Evolutionary conservation across 192 early-diverging fungal species (phyloP), one percentile per base, ranked within the genome.

Genomic region (Mortierella alpina): DNA sequence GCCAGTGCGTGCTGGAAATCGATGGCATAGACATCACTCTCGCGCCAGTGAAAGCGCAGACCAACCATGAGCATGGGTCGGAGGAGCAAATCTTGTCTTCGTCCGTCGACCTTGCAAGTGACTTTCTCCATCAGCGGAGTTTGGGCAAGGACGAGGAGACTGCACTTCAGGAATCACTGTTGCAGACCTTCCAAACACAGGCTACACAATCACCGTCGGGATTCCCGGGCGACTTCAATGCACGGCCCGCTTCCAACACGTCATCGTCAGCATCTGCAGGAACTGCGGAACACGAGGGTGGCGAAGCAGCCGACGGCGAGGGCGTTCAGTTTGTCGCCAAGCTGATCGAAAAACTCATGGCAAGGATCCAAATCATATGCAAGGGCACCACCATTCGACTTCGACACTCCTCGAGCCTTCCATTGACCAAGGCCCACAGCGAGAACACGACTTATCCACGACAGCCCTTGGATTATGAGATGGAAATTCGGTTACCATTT

Each of bases 21-120:
- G 85, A 91, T 50, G 92, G 91, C 59, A 79, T 95, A 47, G 81
- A 85, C 13, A 63, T 96, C 15, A 86, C 88, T 8, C 59, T 88
- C 39, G 72, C 75, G 39, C 87, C 89, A 8, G 71, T 74, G 44
- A 54, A 78, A n/a, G 57, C 55, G 1, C 72, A 82, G 59, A 44
- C 59, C 41, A 57, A 59, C 58, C 58, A 86, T 18, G 71, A 78
- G 20, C 78, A 83, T 63, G 75, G 87, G 52, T 85, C 91, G 22
- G 90, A 91, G 54, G 84, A 89, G 4, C 90, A 87, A 20, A 88
- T 93, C 54, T 75, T 96, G 56, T 91, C 93, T 3, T 92, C 95
- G 11, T 96, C 96, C 5, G 84, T 96, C 17, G 92, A 93, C 70
- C 92, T 97, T 65, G 96, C 96, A 10, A 95, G 91, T 54, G 95